Conservation (phyloP, 371 early-diverging fungal species). For the Mortierella sp. region DNA sequence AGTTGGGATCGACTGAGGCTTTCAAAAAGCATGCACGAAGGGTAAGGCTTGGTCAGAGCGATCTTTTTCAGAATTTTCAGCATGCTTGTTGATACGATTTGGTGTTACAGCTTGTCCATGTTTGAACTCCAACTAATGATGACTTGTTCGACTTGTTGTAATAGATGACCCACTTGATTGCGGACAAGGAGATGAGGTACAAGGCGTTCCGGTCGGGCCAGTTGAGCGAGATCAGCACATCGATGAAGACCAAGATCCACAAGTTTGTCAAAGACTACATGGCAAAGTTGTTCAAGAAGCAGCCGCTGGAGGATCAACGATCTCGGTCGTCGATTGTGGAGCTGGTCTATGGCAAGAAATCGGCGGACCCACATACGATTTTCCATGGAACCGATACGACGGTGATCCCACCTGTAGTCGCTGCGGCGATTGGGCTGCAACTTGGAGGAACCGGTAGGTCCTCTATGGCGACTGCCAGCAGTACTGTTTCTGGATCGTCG, state of each 20-base stretch:
- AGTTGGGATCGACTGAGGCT: slow-evolving; percentile 65
- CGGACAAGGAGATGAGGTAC: slow-evolving; percentile 72
- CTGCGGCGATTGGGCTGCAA: slow-evolving; percentile 8
- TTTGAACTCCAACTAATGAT: neutral
- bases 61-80: neutral
- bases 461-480: neutral
- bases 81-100: neutral
- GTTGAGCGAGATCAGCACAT: slow-evolving; percentile 62
- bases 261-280: slow-evolving; percentile 68
- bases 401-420: slow-evolving; percentile 4
- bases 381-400: slow-evolving; percentile 4
- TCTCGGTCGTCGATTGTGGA: slow-evolving; percentile 29
- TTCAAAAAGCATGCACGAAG: slow-evolving; percentile 82
- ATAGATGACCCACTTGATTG: slow-evolving; percentile 68
- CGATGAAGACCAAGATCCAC: slow-evolving; percentile 70
- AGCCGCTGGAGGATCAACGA: slow-evolving; percentile 44
- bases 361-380: slow-evolving; percentile 34
- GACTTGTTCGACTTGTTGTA: neutral
- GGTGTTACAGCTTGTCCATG: neutral
- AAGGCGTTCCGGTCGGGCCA: slow-evolving; percentile 59
- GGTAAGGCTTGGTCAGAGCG: slow-evolving; percentile 42
- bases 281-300: slow-evolving; percentile 60
- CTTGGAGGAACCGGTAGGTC: neutral
- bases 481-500: neutral
- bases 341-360: slow-evolving; percentile 36